Conservation (phyloP, 2,329 filamentous ascomycete species). For the Achaetomium macrosporum region DNA sequence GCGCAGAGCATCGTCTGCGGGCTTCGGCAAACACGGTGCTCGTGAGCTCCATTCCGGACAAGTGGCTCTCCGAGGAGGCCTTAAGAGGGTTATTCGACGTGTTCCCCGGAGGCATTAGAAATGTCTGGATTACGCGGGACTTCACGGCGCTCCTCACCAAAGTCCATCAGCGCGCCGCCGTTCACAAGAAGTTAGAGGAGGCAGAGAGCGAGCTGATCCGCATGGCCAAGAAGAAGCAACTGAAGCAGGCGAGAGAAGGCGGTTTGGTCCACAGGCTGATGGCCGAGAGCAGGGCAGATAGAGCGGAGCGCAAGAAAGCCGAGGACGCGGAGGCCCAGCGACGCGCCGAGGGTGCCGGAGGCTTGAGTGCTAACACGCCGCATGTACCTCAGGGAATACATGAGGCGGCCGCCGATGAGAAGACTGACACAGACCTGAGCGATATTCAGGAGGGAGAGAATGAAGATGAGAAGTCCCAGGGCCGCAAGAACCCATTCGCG, state of each 20-base stretch:
- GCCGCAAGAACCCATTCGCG: conserved; percentile 32
- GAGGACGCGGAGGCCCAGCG: conserved; percentile 46
- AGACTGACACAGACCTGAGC: conserved; percentile 18
- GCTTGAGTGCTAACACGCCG: conserved; percentile 45
- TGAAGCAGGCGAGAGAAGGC: conserved; percentile 64
- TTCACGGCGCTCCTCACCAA: conserved; percentile 79
- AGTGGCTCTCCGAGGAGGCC: conserved; percentile 82
- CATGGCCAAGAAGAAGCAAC: conserved; percentile 69
- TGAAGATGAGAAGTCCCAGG: conserved; percentile 20
- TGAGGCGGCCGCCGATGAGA: conserved; percentile 35
- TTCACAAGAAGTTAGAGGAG: conserved; percentile 67
- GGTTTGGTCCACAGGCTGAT: conserved; percentile 48
- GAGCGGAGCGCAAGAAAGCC: conserved; percentile 39
- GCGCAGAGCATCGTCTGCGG: conserved; percentile 85
- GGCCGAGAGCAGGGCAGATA: conserved; percentile 47
- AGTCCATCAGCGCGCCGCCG: conserved; percentile 64
- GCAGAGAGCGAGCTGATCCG: conserved; percentile 84
- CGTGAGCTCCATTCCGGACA: conserved; percentile 81
- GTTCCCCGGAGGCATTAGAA: conserved; percentile 88
- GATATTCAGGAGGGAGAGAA: conserved; percentile 24
- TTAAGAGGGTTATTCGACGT: conserved; percentile 85
- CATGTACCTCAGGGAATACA: conserved; percentile 48
- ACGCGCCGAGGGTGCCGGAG: conserved; percentile 45
- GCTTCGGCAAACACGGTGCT: conserved; percentile 95
- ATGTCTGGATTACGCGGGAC: conserved; percentile 95